Conservation (phyloP, 2,329 filamentous ascomycete species). For the Aspergillus pseudoglaucus region DNA sequence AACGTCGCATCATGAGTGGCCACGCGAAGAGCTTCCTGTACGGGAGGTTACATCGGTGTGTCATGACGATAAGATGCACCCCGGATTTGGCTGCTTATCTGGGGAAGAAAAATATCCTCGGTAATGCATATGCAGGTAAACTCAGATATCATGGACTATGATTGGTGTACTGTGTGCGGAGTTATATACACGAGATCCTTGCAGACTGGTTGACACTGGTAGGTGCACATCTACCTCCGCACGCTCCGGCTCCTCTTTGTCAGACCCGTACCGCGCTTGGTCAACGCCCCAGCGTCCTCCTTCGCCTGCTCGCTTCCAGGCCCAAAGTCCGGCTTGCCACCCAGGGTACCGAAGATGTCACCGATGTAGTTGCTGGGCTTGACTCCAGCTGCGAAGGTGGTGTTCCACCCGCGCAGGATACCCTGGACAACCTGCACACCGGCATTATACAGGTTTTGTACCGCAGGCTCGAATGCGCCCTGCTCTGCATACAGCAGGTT, state of each 20-base stretch:
- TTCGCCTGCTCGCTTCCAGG: constrained; percentile 16
- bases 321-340: constrained; percentile 61
- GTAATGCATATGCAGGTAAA: too few relatives aligned
- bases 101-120: too few relatives aligned
- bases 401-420: constrained; percentile 56
- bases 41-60: too few relatives aligned
- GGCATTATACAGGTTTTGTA: constrained; percentile 61
- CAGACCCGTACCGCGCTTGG: constrained; percentile 8
- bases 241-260: constrained; percentile 10
- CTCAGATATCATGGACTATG: too few relatives aligned
- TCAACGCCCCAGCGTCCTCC: constrained; percentile 15
- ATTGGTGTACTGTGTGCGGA: too few relatives aligned
- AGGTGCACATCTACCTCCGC: background rate
- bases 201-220: too few relatives aligned
- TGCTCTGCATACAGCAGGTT: constrained; percentile 57
- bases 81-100: too few relatives aligned
- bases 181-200: too few relatives aligned
- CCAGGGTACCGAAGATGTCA: constrained; percentile 64
- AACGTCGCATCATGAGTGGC: too few relatives aligned
- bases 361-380: constrained; percentile 60
- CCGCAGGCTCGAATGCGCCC: constrained; percentile 57
- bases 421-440: constrained; percentile 60
- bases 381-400: constrained; percentile 53
- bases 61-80: too few relatives aligned
- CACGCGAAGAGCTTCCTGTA: too few relatives aligned